Percentiles rank a stretch among this genome's conserved stretches.
These are phyloP conservation scores for Trifolium pratense DNA, from an alignment of 306 rosid species.

Conservation along the genomic window DNA sequence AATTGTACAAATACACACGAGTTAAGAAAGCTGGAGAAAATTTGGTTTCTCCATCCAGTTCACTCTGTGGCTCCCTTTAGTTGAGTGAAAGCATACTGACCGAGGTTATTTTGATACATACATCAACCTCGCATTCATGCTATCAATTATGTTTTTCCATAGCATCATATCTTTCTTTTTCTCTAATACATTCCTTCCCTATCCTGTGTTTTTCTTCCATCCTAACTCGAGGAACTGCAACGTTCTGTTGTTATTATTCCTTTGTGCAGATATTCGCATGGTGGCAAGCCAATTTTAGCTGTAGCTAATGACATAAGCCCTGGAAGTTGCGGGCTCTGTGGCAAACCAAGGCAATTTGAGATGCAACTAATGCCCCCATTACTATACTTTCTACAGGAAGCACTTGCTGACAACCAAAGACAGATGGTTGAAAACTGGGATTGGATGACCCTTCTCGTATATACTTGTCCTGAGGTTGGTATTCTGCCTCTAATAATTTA, in stretches of 20 bases:
- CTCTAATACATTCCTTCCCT: not conserved
- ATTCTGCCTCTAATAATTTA: constrained; percentile 31
- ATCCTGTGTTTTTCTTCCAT: not conserved
- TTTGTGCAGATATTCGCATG: constrained; percentile 63
- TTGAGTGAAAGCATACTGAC: constrained; percentile 22
- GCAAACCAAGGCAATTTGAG: constrained; percentile 75
- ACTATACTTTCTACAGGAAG: constrained; percentile 77
- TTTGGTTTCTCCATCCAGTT: constrained; percentile 28
- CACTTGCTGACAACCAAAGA: constrained; percentile 58
- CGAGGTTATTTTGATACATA: not conserved
- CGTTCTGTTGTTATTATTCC: constrained; percentile 6
- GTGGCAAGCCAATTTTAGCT: constrained; percentile 80
- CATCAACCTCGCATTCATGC: not conserved
- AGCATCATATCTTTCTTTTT: constrained; percentile 2
- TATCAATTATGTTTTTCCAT: constrained; percentile 8
- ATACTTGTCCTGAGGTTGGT: constrained; percentile 81
- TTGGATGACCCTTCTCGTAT: constrained; percentile 81
- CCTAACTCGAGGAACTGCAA: not conserved
- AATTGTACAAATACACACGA: constrained; percentile 5
- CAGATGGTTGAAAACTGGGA: constrained; percentile 70
- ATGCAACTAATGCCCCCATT: constrained; percentile 90
- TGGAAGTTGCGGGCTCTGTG: constrained; percentile 72
- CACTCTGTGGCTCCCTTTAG: constrained; percentile 10
- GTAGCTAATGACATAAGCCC: constrained; percentile 59
- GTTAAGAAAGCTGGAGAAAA: constrained; percentile 13